Conservation (phyloP, 345 rosid genomes). For the Hibiscus tridactylites region DNA sequence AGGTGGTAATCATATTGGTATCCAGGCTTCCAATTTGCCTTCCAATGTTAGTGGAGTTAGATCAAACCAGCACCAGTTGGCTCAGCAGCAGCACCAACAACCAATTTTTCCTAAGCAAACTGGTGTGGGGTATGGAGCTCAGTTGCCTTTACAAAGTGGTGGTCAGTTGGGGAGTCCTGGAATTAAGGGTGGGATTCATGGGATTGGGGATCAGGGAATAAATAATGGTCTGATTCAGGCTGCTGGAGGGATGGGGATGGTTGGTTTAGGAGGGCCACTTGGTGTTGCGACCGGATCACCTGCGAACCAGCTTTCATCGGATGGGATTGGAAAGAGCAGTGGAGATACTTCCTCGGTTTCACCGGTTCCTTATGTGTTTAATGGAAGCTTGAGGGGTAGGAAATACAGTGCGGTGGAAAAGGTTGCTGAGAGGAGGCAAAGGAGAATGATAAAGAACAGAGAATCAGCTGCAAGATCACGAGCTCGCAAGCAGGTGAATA, state of each 20-base stretch:
- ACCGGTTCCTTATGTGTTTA: slow-evolving; percentile 69
- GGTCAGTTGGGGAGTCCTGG: slow-evolving; percentile 40
- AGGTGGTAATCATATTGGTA: slow-evolving; percentile 26
- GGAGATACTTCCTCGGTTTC: slow-evolving; percentile 71
- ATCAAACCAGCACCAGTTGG: slow-evolving; percentile 35
- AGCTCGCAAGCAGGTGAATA: slow-evolving; percentile 92
- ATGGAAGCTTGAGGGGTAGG: slow-evolving; percentile 64
- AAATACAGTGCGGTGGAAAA: slow-evolving; percentile 70
- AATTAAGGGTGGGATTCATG: slow-evolving; percentile 49
- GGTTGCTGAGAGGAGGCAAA: slow-evolving; percentile 95
- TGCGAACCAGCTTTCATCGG: slow-evolving; percentile 64
- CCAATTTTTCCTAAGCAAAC: slow-evolving; percentile 58
- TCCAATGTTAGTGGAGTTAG: slow-evolving; percentile 50
- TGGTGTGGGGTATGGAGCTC: slow-evolving; percentile 41
- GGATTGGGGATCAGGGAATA: slow-evolving; percentile 44
- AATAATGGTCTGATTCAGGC: slow-evolving; percentile 39
- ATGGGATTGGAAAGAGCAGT: slow-evolving; percentile 67
- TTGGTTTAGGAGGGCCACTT: slow-evolving; percentile 44
- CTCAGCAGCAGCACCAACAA: slow-evolving; percentile 36
- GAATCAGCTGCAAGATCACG: slow-evolving; percentile 99
- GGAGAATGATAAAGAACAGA: slow-evolving; percentile 97
- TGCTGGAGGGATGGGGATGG: slow-evolving; percentile 55
- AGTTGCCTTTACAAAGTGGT: slow-evolving; percentile 34
- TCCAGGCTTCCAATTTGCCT: slow-evolving; percentile 58
- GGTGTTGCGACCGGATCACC: slow-evolving; percentile 50